These are phyloP conservation scores for Scheffersomyces illinoinensis DNA, from an alignment of 1,139 yeast genomes.

Conservation along the genomic window DNA sequence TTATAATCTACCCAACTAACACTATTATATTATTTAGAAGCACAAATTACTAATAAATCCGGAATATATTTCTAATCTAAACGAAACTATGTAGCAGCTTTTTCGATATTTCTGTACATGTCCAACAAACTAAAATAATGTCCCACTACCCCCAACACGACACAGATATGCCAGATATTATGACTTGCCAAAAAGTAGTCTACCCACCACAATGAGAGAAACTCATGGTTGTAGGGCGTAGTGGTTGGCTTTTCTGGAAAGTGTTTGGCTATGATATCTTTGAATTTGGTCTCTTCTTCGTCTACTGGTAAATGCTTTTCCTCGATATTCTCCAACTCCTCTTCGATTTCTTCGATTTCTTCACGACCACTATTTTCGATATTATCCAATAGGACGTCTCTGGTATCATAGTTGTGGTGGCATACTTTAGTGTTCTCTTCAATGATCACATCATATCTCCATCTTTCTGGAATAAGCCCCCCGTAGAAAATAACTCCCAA, in stretches of 20 bases:
- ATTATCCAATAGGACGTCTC: conserved; percentile 38
- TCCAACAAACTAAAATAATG: conserved; percentile 78
- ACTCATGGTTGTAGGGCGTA: conserved; percentile 47
- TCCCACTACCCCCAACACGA: conserved; percentile 81
- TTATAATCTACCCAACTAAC: too few relatives aligned
- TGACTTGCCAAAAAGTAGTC: conserved; percentile 78
- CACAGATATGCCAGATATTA: conserved; percentile 92
- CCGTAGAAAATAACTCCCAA: conserved; percentile 89
- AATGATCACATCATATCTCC: conserved; percentile 66
- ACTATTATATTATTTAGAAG: too few relatives aligned
- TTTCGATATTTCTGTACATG: conserved; percentile 48
- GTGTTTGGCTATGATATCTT: conserved; percentile 47
- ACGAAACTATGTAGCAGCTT: background rate
- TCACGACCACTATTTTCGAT: conserved; percentile 46
- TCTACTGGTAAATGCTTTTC: conserved; percentile 2
- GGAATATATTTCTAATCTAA: background rate
- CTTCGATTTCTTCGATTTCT: conserved; percentile 39
- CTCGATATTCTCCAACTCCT: conserved; percentile 38
- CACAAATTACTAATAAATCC: background rate
- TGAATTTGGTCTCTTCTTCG: conserved; percentile 25
- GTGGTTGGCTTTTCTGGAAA: conserved; percentile 52
- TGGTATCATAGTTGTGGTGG: conserved; percentile 19
- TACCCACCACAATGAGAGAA: conserved; percentile 80
- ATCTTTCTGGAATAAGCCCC: conserved; percentile 85
- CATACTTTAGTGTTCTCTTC: conserved; percentile 33